Evolutionary conservation across 257 asterid species (phyloP).

Genomic region (Linaria vulgaris): DNA sequence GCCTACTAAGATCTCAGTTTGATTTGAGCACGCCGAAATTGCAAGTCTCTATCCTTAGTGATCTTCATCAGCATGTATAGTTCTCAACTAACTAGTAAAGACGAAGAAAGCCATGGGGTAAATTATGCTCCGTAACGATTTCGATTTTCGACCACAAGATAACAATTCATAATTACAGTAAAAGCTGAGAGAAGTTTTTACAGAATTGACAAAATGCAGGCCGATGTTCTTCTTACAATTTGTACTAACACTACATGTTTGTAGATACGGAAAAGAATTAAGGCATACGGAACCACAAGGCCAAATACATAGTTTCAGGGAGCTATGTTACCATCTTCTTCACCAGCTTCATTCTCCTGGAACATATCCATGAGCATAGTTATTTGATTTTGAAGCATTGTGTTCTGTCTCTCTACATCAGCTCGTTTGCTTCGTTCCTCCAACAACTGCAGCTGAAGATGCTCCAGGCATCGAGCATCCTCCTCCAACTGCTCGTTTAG

Average conservation of each 20-base stretch:
- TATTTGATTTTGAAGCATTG: conserved; percentile 75
- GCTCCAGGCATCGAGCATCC: conserved; percentile 83
- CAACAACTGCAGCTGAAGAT: conserved; percentile 83
- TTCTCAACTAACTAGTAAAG: background rate
- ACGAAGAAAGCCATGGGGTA: background rate
- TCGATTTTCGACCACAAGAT: background rate
- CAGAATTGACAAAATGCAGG: background rate
- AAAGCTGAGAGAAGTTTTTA: conserved; percentile 2
- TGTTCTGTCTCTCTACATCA: conserved; percentile 75
- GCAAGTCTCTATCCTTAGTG: too few species aligned
- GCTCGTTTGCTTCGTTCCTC: conserved; percentile 93
- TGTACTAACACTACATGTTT: conserved; percentile 5
- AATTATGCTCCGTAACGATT: background rate
- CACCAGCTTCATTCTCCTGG: conserved; percentile 68
- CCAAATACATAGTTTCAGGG: conserved; percentile 25
- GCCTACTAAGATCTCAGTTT: too few species aligned
- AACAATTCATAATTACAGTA: conserved; percentile 2
- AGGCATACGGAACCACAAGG: background rate
- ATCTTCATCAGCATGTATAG: too few species aligned
- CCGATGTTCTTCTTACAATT: background rate
- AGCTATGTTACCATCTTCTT: conserved; percentile 44
- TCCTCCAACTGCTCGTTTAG: conserved; percentile 88
- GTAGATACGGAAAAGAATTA: conserved; percentile 35
- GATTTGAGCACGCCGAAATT: too few species aligned
- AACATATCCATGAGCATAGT: conserved; percentile 92